Base-by-base conservation (phyloP, 805 yeast species). In the Ogataea naganishii region DNA sequence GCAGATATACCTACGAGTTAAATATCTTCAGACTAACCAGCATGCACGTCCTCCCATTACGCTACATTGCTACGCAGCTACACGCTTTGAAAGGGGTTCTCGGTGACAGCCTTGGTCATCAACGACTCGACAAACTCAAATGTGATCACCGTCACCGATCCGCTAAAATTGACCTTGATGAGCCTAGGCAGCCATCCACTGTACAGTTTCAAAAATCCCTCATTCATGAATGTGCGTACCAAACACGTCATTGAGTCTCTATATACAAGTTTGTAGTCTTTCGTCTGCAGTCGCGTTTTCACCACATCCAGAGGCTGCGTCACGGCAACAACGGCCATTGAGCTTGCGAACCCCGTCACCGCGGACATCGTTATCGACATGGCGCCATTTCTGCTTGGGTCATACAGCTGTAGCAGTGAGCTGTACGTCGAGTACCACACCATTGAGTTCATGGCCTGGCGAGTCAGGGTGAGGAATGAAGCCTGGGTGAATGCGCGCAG, bases 241-340 rank as follows among this genome's bases (percentile, higher is more conserved):
- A 66, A 59, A 47, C 77, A 68, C 13, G 73, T 68, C 44, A 80
- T 54, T 5, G 84, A 62, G 53, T 79, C 84, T 34, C 62, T 66
- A 49, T 78, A 80, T 3, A 70, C 42, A 4, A 52, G 44, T 44
- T 65, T 65, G n/a, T 80, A 74, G 47, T 77, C 73, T 44, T 75
- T 72, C 45, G 85, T 72, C 55, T 86, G 96, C 72, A 86, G 72
- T 47, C 94, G 70, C 3, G 96, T 73, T 58, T 88, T 88, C 27
- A 88, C 56, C 3, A 84, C 83, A 56, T 88, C 96, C 18, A 88
- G 60, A 0, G 96, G 96, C 56, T 85, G 97, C 1, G 95, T 88
- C 0, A 71, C 60, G 0, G 71, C 73, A 14, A 84, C 81, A 18
- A 83, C 94, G 0, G 85, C 80, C 4, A 69, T 55, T 0, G 92